Evolutionary conservation across 2,329 filamentous ascomycete species (phyloP).

Genomic region (Atkinsonella texensis): DNA sequence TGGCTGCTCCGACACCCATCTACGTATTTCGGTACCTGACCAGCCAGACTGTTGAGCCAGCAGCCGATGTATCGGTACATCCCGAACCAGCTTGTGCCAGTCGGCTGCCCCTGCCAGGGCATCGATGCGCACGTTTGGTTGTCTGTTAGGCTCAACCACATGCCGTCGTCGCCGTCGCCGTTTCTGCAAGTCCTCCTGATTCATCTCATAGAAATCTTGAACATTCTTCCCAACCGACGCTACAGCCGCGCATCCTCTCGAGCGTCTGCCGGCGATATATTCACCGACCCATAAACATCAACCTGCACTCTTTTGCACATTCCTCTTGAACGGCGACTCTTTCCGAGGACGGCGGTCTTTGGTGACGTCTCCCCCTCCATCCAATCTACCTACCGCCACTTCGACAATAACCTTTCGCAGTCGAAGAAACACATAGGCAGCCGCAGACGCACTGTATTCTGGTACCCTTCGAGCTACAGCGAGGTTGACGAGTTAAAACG

Average conservation of each 20-base stretch:
- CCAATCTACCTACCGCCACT: constrained; percentile 1
- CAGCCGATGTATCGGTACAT: background rate
- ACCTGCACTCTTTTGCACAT: background rate
- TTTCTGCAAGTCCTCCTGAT: constrained; percentile 20
- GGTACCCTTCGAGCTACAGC: background rate
- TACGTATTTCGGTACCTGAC: background rate
- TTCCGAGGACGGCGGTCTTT: background rate
- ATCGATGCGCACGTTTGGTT: constrained; percentile 7
- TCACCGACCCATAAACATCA: background rate
- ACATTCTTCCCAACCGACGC: constrained; percentile 1
- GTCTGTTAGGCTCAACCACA: constrained; percentile 18
- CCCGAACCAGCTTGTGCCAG: background rate
- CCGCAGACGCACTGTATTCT: background rate
- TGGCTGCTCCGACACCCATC: too few relatives aligned
- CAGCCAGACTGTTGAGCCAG: background rate
- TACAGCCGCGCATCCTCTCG: background rate
- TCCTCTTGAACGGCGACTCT: background rate
- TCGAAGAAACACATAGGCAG: background rate
- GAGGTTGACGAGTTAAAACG: constrained; percentile 7
- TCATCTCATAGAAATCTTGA: constrained; percentile 10
- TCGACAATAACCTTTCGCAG: background rate
- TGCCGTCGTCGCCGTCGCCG: constrained; percentile 17
- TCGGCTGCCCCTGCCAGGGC: constrained; percentile 10
- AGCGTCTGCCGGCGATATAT: background rate
- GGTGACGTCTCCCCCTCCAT: constrained; percentile 5